Conservation (phyloP, 1,139 yeast genomes). For the Blastobotrys buckinghamii region DNA sequence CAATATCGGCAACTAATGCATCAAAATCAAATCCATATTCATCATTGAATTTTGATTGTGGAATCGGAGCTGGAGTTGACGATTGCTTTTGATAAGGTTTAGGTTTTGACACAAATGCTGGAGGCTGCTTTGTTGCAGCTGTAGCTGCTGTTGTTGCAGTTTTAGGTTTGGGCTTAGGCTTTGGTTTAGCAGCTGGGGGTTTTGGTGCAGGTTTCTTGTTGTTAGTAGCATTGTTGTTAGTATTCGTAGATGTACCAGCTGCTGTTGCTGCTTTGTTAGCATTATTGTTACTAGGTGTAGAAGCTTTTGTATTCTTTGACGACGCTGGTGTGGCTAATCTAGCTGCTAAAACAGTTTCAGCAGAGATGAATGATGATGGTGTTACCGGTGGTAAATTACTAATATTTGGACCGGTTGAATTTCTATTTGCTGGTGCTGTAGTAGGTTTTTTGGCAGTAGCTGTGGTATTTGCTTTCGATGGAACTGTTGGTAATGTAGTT, state of each 20-base stretch:
- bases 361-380: neutral
- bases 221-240: neutral
- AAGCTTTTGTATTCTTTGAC: too few relatives aligned
- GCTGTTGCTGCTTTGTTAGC: neutral
- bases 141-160: neutral
- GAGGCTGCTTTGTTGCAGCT: neutral
- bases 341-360: neutral
- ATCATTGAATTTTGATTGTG: too few relatives aligned
- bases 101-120: too few relatives aligned
- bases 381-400: neutral
- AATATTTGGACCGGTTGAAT: neutral
- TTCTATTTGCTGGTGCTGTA: neutral
- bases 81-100: too few relatives aligned
- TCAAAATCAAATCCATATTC: neutral
- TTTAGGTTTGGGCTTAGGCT: neutral
- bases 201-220: neutral
- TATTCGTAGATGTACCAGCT: neutral
- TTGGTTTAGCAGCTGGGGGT: neutral
- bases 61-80: too few relatives aligned
- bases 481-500: neutral
- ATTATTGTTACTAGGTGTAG: too few relatives aligned
- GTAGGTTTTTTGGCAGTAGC: neutral
- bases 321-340: too few relatives aligned
- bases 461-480: neutral
- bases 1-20: constrained; percentile 2